A percentile compares a stretch with the other conserved stretches of the same genome.
phyloP scores from a whole-genome alignment of 495 filamentous ascomycete genomes.

The Annulohypoxylon stygium region DNA sequence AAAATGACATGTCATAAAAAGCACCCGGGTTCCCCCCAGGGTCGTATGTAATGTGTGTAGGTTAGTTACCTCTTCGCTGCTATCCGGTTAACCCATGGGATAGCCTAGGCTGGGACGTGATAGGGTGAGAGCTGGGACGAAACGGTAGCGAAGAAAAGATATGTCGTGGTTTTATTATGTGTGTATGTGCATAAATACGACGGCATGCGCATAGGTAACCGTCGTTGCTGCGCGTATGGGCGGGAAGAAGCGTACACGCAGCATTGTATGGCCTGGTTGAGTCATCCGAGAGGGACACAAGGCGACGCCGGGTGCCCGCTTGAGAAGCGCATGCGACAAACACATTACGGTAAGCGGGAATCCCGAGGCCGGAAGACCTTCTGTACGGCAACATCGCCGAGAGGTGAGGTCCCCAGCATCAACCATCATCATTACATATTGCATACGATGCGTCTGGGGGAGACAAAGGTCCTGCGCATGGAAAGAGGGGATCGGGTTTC shows the following conservation, averaged over 20 bases:
- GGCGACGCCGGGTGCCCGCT: slow-evolving; percentile 41
- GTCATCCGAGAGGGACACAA: slow-evolving; percentile 38
- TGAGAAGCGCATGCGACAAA: slow-evolving; percentile 39
- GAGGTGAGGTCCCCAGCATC: slow-evolving; percentile 27
- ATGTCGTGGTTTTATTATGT: slow-evolving; percentile 41
- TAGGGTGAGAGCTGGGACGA: slow-evolving; percentile 28
- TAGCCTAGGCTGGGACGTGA: slow-evolving; percentile 27
- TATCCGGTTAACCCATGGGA: slow-evolving; percentile 35
- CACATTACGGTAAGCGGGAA: slow-evolving; percentile 33
- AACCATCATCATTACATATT: slow-evolving; percentile 31
- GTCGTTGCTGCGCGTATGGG: slow-evolving; percentile 29
- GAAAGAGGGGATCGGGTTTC: slow-evolving; percentile 26
- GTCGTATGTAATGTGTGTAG: slow-evolving; percentile 20
- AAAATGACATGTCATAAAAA: slow-evolving; percentile 45
- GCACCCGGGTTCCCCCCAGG: slow-evolving; percentile 28
- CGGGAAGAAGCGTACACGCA: slow-evolving; percentile 3
- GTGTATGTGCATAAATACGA: slow-evolving; percentile 36
- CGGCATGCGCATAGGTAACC: slow-evolving; percentile 32
- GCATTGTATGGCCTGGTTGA: slow-evolving; percentile 18
- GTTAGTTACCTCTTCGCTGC: slow-evolving; percentile 22
- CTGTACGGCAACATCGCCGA: slow-evolving; percentile 44
- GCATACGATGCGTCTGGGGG: slow-evolving; percentile 31
- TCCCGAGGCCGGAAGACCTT: slow-evolving; percentile 47
- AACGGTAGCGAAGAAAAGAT: slow-evolving; percentile 32
- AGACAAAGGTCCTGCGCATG: slow-evolving; percentile 27